Evolutionary conservation across 73 alveolate species (phyloP), one percentile per base, ranked within the genome.

Genomic region (Paramecium sonneborni): DNA sequence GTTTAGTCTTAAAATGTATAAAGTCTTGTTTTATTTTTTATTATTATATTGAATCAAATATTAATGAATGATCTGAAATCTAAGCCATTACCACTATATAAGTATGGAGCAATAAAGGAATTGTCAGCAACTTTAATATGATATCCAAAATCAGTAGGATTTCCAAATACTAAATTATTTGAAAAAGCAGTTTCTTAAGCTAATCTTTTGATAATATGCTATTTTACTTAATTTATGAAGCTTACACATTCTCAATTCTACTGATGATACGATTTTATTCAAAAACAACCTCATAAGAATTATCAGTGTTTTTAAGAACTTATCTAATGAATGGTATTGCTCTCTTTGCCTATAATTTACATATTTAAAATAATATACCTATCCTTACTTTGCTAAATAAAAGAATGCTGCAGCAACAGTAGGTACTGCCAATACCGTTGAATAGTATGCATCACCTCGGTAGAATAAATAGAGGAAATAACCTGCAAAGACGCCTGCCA

Each of bases 91-190:
- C 88, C 88, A 38, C 88, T 76, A 76, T 76, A 79, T 4, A 23
- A 20, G 34, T 79, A 79, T 2, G 76, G 90, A 12, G 52, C 90
- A 43, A 79, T 24, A 23, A 30, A 79, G 15, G 76, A 41, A 43
- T 79, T 39, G 10, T 39, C 90, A 21, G 38, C 46, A 9, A 76
- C 46, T 39, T 20, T 38, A 1, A 76, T 6, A 23, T 76, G 88
- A 39, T 76, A 76, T 76, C 88, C 88, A 41, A 76, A 24, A 41
- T 76, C 88, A 12, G 88, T 76, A 0, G 88, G 88, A 24, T 41
- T 76, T 37, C 88, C 88, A 6, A 37, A 32, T 39, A 35, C 46
- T 10, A 76, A 41, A 15, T 69, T 35, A 76, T 76, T 32, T 15
- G 62, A 18, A 20, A 39, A 5, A 3, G 3, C 12, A 38, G 20